Evolutionary conservation across 306 rosid genomes (phyloP).

Genomic region (Alnus rubra): DNA sequence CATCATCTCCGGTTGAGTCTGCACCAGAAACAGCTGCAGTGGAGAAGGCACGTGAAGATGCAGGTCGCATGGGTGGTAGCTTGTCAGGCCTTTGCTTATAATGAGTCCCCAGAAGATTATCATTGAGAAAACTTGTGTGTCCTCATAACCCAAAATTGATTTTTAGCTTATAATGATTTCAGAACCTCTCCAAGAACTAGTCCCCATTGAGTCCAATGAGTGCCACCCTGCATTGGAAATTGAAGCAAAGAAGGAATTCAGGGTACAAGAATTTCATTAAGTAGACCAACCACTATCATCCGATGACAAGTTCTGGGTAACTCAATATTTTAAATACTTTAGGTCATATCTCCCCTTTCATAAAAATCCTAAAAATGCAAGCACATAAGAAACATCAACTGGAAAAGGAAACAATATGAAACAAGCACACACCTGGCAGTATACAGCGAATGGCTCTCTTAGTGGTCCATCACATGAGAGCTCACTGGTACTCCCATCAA

Average conservation of each 20-base stretch:
- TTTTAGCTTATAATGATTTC: conserved; percentile 47
- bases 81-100: too few species aligned
- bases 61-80: too few species aligned
- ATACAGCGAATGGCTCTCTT: conserved; percentile 86
- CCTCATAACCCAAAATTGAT: conserved; percentile 7
- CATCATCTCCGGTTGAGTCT: too few species aligned
- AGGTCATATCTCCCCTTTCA: not conserved
- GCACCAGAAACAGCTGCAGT: too few species aligned
- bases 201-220: conserved; percentile 97
- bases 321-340: not conserved
- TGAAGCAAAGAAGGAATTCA: conserved; percentile 3
- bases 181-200: conserved; percentile 84
- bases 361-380: not conserved
- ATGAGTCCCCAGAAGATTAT: not conserved
- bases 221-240: conserved; percentile 71
- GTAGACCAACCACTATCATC: not conserved
- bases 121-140: not conserved
- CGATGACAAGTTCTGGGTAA: conserved; percentile 9
- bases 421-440: conserved; percentile 63
- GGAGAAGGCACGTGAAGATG: too few species aligned
- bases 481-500: conserved; percentile 96
- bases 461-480: conserved; percentile 98
- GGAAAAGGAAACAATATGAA: not conserved
- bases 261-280: conserved; percentile 3
- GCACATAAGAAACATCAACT: not conserved